A percentile compares a stretch with the other conserved stretches of the same genome.
Evolutionary conservation across 164 flowering plant genomes (phyloP).

Genomic region (Santalum album): DNA sequence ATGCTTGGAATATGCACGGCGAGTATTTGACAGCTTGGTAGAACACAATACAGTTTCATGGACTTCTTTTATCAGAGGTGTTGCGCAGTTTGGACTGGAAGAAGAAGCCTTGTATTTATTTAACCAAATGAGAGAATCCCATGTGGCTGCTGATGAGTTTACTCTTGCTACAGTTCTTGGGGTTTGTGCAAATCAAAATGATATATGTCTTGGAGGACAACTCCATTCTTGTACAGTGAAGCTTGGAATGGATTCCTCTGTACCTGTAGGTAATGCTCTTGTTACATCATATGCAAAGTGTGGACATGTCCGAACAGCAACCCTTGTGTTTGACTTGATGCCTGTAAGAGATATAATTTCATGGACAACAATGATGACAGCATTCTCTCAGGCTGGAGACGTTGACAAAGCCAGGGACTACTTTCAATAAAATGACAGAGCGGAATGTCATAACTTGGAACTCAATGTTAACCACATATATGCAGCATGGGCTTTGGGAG

Average conservation of each 20-base stretch:
- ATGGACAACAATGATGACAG: slow-evolving; percentile 30
- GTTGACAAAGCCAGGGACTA: slow-evolving; percentile 22
- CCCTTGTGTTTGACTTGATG: slow-evolving; percentile 24
- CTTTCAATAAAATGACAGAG: slow-evolving; percentile 34
- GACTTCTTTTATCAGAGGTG: slow-evolving; percentile 47
- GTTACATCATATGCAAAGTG: slow-evolving; percentile 32
- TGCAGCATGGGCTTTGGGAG: slow-evolving; percentile 32
- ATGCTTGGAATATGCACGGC: slow-evolving; percentile 20
- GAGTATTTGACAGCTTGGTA: slow-evolving; percentile 27
- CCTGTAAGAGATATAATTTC: slow-evolving; percentile 32
- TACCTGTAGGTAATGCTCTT: slow-evolving; percentile 39
- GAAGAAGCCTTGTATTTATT: slow-evolving; percentile 37
- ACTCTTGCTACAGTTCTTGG: slow-evolving; percentile 43
- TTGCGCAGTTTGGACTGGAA: slow-evolving; percentile 27
- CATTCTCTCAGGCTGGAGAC: slow-evolving; percentile 28
- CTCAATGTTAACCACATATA: slow-evolving; percentile 37
- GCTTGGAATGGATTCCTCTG: slow-evolving; percentile 26
- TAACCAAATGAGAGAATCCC: slow-evolving; percentile 31
- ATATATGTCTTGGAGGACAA: slow-evolving; percentile 25
- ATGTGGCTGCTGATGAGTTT: slow-evolving; percentile 31
- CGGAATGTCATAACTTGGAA: slow-evolving; percentile 41
- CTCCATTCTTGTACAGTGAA: slow-evolving; percentile 32
- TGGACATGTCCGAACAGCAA: slow-evolving; percentile 20
- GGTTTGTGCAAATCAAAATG: slow-evolving; percentile 25
- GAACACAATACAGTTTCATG: slow-evolving; percentile 37